phyloP scores from a whole-genome alignment of 129 eudicot genomes.

The Centaurea solstitialis region DNA sequence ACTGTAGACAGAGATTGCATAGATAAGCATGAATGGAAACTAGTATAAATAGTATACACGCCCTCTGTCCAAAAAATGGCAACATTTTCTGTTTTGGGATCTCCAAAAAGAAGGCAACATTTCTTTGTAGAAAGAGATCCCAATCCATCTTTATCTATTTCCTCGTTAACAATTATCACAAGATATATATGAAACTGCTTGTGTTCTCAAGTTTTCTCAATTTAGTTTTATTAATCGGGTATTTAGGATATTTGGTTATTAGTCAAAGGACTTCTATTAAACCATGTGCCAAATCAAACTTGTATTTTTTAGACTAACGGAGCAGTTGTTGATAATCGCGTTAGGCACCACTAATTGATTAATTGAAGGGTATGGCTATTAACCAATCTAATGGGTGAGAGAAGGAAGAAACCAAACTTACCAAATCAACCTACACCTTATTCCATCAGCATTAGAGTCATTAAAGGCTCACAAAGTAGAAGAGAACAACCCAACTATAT shows the following conservation, averaged over 20 bases:
- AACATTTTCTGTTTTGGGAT: constrained; percentile 5
- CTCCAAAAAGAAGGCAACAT: neutral
- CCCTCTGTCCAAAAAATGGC: neutral
- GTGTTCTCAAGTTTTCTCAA: neutral
- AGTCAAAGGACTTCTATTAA: neutral
- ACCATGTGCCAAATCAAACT: constrained; percentile 2
- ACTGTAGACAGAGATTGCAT: neutral
- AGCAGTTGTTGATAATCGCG: neutral
- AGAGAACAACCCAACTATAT: neutral
- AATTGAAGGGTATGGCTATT: neutral
- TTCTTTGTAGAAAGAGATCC: neutral
- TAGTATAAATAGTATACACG: too few relatives aligned
- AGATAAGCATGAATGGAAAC: neutral
- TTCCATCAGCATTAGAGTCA: neutral
- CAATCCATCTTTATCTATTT: neutral
- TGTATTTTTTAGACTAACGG: neutral
- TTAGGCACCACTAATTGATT: constrained; percentile 1
- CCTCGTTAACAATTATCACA: neutral
- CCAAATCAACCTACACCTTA: neutral
- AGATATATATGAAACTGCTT: neutral
- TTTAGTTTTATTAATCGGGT: neutral
- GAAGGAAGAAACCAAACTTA: neutral
- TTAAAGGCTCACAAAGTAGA: neutral
- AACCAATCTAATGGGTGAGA: neutral
- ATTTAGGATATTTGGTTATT: neutral